Percentiles rank a stretch among this genome's conserved stretches.
phyloP scores from a whole-genome alignment of 257 asterid genomes.

The Solanum medicagineum region DNA sequence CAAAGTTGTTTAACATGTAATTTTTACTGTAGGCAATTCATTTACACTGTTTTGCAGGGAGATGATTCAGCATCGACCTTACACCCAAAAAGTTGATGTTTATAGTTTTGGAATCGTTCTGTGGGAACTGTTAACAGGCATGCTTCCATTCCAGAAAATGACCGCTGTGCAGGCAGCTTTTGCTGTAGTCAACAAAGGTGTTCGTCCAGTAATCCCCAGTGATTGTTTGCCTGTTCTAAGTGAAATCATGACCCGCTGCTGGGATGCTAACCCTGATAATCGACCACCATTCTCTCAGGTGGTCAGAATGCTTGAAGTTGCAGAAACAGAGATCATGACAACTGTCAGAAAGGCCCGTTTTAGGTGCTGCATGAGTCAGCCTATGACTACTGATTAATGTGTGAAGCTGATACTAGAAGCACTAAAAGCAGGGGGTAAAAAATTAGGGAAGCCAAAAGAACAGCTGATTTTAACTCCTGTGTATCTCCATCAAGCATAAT shows the following conservation, averaged over 20 bases:
- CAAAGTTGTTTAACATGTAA: background rate
- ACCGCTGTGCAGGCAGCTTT: slow-evolving; percentile 97
- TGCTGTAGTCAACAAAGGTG: slow-evolving; percentile 92
- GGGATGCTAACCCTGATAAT: slow-evolving; percentile 84
- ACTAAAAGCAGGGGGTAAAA: slow-evolving; percentile 13
- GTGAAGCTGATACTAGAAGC: slow-evolving; percentile 4
- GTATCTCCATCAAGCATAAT: slow-evolving; percentile 51
- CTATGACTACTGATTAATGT: slow-evolving; percentile 68
- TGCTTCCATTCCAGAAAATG: slow-evolving; percentile 95
- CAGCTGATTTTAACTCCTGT: slow-evolving; percentile 19
- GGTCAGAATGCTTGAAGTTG: slow-evolving; percentile 82
- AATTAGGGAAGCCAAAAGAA: slow-evolving; percentile 14
- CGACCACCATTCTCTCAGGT: slow-evolving; percentile 81
- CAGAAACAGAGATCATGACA: slow-evolving; percentile 81
- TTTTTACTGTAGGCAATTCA: background rate
- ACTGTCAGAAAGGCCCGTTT: slow-evolving; percentile 89
- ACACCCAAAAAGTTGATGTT: slow-evolving; percentile 89
- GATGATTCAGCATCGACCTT: slow-evolving; percentile 95
- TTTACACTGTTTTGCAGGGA: slow-evolving; percentile 46
- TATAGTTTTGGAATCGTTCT: slow-evolving; percentile 94
- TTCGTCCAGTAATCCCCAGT: slow-evolving; percentile 65
- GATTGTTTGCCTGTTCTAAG: slow-evolving; percentile 68
- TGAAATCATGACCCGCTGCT: slow-evolving; percentile 88
- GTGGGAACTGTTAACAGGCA: slow-evolving; percentile 94
- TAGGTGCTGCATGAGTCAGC: slow-evolving; percentile 90